Conservation (phyloP, 345 rosid species). For the Gossypium herbaceum region DNA sequence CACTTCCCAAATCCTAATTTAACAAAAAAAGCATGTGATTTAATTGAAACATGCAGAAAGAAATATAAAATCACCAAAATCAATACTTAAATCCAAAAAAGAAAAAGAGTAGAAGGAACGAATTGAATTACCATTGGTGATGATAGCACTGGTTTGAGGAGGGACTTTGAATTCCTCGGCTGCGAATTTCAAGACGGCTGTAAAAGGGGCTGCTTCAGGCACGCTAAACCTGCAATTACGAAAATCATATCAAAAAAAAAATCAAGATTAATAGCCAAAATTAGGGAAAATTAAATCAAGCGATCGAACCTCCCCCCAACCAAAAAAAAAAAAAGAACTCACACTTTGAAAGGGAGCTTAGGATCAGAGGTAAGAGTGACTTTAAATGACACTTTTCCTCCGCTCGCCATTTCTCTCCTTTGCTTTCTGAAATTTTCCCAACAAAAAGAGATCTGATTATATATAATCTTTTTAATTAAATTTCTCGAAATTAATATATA, state of each 20-base stretch:
- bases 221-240: slow-evolving; percentile 71
- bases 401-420: slow-evolving; percentile 49
- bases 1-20: background rate
- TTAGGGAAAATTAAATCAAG: background rate
- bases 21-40: background rate
- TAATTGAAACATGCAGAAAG: background rate
- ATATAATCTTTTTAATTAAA: background rate
- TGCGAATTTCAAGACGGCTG: slow-evolving; percentile 89
- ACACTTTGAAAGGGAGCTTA: slow-evolving; percentile 99
- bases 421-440: background rate
- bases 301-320: no score
- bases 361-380: slow-evolving; percentile 97
- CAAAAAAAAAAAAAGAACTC: background rate
- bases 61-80: background rate
- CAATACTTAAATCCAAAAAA: background rate
- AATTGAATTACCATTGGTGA: slow-evolving; percentile 69
- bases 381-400: slow-evolving; percentile 91
- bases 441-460: background rate
- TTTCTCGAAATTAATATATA: no score
- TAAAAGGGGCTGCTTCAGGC: slow-evolving; percentile 94
- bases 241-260: background rate
- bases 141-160: slow-evolving; percentile 98
- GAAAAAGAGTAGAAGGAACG: background rate
- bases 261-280: no score
- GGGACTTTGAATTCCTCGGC: slow-evolving; percentile 99